Base-by-base conservation (phyloP, 139 green algal genomes). In the Parachlorella kessleri region DNA sequence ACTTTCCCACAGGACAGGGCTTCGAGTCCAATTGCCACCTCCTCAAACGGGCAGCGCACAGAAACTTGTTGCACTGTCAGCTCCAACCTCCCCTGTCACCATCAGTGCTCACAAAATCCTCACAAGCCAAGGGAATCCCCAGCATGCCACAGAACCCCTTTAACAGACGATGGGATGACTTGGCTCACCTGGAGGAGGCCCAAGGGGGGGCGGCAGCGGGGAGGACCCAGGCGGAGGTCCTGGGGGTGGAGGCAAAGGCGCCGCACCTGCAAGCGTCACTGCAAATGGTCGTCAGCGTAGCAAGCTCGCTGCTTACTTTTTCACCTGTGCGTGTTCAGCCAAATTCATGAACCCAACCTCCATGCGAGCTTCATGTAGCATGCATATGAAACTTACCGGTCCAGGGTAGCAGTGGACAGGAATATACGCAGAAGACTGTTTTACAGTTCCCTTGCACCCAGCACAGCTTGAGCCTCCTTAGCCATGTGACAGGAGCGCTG, bases 241-340 rank as follows among this genome's bases (percentile, higher is more conserved):
- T 0, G 54, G 53, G 32, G 83, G 86, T 38, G 85, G 84, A 6
- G 80, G 86, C 55, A 83, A 78, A 24, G 70, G n/a, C 32, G 38
- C 21, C 33, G 18, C n/a, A 0, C 54, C 55, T 6, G 63, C 73
- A 3, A 40, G 73, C 67, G 73, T 55, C 7, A 48, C 74, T 59
- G 70, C 70, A 7, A 41, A 70, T 33, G 77, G 77, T 14, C 59
- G 78, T 63, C 78, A 70, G 3, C 41, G 55, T 3, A 70, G 28
- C 2, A 39, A 30, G 9, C 70, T 71, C 2, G 78, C 48, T 18
- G 18, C 48, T 10, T 59, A 18, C 48, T 18, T 18, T 59, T 28
- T 10, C 10, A 28, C 10, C 48, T 10, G 10, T 18, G 10, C 48
- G 10, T 18, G 10, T 18, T 59, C 48, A 59, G 10, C 48, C 48